A percentile compares a stretch with the other conserved stretches of the same genome.
Conservation (phyloP, 441 rosid species). For the Gossypium aridum region DNA sequence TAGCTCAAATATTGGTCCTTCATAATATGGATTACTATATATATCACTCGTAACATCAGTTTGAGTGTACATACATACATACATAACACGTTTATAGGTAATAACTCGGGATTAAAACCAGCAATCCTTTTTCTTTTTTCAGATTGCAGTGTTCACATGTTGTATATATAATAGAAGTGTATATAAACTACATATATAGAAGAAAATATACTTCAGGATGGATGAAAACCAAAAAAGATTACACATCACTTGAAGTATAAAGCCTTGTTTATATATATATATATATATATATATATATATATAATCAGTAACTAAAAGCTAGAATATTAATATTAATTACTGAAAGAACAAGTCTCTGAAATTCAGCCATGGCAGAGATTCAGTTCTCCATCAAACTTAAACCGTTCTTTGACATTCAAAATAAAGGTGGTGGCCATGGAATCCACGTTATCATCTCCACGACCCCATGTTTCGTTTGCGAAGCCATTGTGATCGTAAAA, state of each 20-base stretch:
- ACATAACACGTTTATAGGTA: no score
- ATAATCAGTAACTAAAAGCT: neutral
- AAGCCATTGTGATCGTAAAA: constrained; percentile 4
- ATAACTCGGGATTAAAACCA: no score
- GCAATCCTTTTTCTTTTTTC: no score
- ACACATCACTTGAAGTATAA: neutral
- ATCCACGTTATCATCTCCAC: constrained; percentile 37
- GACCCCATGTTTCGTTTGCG: neutral
- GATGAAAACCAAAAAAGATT: neutral
- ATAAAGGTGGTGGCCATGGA: constrained; percentile 29
- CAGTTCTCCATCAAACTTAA: constrained; percentile 19
- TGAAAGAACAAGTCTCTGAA: neutral
- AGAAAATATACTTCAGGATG: neutral
- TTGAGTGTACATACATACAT: no score
- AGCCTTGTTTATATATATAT: neutral
- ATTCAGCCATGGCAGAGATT: neutral
- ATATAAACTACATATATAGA: neutral
- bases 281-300: neutral
- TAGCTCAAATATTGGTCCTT: no score
- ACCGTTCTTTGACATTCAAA: constrained; percentile 26
- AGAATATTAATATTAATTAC: no score
- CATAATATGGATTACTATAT: no score
- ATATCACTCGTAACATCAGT: no score
- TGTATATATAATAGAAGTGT: no score
- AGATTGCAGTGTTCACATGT: no score